Evolutionary conservation across 2,329 filamentous ascomycete genomes (phyloP).

Genomic region (Claviceps capensis): DNA sequence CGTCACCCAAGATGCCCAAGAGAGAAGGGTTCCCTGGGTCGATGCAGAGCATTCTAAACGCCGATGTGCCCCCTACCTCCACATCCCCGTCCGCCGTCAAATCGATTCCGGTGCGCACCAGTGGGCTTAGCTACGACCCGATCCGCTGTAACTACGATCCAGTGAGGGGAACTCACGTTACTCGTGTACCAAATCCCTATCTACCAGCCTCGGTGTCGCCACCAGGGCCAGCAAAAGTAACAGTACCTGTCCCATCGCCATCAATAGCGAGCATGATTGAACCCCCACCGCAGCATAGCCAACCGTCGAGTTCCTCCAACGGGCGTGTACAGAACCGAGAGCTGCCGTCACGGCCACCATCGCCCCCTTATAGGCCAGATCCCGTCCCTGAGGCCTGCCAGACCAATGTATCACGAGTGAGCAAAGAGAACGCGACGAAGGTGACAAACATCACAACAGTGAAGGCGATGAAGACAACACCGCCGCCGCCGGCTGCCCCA

Average conservation of each 20-base stretch:
- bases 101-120: slow-evolving; percentile 40
- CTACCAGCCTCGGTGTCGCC: slow-evolving; percentile 35
- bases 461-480: background rate
- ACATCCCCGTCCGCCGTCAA: slow-evolving; percentile 27
- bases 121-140: slow-evolving; percentile 79
- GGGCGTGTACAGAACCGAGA: slow-evolving; percentile 22
- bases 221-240: slow-evolving; percentile 22
- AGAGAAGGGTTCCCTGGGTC: slow-evolving; percentile 36
- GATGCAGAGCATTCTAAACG: slow-evolving; percentile 44
- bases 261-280: slow-evolving; percentile 87
- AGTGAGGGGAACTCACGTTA: slow-evolving; percentile 45
- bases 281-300: slow-evolving; percentile 17
- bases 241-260: slow-evolving; percentile 43
- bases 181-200: slow-evolving; percentile 36
- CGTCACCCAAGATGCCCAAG: slow-evolving; percentile 32
- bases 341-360: slow-evolving; percentile 25
- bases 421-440: slow-evolving; percentile 16
- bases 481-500: slow-evolving; percentile 8
- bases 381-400: slow-evolving; percentile 21
- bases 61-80: slow-evolving; percentile 28
- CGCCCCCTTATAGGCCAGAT: slow-evolving; percentile 24
- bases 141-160: slow-evolving; percentile 65
- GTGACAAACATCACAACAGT: background rate
- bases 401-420: slow-evolving; percentile 20
- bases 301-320: slow-evolving; percentile 15